Evolutionary conservation across 768 basidiomycete genomes (phyloP), one percentile per base, ranked within the genome.

Genomic region (Tricholomella constricta): DNA sequence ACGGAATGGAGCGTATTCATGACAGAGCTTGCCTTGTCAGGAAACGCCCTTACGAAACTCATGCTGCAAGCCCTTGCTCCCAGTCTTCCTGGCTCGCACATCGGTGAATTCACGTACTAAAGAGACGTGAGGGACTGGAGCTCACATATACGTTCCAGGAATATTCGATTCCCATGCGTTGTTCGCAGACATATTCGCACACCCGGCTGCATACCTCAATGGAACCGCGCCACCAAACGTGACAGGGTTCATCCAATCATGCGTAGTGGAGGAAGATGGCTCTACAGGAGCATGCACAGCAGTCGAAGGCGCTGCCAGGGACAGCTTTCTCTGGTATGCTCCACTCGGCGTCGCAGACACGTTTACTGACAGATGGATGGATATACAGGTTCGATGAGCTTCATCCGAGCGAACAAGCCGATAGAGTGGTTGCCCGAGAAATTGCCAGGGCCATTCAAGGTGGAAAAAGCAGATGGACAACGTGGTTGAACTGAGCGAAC

Each of bases 201-300:
- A 77, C 50, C 85, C 86, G 0, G 57, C 65, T 7, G 55, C 62
- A 3, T 87, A 86, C 64, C 66, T 86, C 27, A 88, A 86, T 54
- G 85, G 85, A 7, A 86, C 84, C 0, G 83, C 76, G 0, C 82
- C 84, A 11, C 64, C 79, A 43, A 86, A 86, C 56, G 76, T 82
- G 22, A 85, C 81, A 0, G 80, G 83, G 0, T 72, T 75, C 20
- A 69, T 81, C 34, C 61, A 76, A 35, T 69, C 78, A 0, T 85
- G 84, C 58, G 71, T 81, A 3, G 78, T 74, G 60, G 45, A 72
- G 52, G 35, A 67, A 35, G 67, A 71, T 52, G 67, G 62, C n/a
- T 29, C 64, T 42, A 56, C 62, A 0, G 66, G 53, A 0, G 54
- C 35, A 11, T 78, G 78, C 51, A 76, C 72, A 4, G 60, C 69